Base-by-base conservation (phyloP, 345 rosid species). In the Hibiscus syriacus region DNA sequence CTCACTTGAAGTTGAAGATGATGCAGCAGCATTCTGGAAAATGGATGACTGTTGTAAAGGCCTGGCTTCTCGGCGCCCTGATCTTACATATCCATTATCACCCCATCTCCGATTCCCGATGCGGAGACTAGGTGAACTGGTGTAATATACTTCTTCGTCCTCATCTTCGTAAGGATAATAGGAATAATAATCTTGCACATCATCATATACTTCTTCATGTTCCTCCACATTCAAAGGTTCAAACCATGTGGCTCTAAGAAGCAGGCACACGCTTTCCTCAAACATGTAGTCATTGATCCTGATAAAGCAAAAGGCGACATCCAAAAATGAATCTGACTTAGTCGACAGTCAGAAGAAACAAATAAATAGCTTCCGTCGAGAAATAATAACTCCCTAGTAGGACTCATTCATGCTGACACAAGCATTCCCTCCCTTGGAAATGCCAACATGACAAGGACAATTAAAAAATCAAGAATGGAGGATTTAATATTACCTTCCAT, bases 71-170 rank as follows among this genome's bases (percentile, higher is more conserved):
- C 80, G 95, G 34, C 83, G 90, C 14, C 97, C 99, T 19, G 86
- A 81, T 72, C 95, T 82, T 43, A 93, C 97, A 56, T 81, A 90
- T 23, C 97, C 96, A 67, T 87, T 93, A 73, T 91, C 95, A 30
- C 99, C 99, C 99, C 97, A 90, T 70, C 96, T 84, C 20, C 97
- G 73, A 59, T 90, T 93, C 17, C 97, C 96, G 4, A 90, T 82
- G 23, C 95, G 84, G 56, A 86, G 77, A 70, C 77, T 84, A 7
- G 90, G 71, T 1, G 86, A 81, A 56, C 73, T 72, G 38, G 77
- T 75, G 29, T 83, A 68, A 68, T 85, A 89, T 52, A 70, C 90
- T 72, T 91, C 95, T 14, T 90, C 96, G 2, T 82, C 68, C 52
- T 79, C 83, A 1, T 81, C 92, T 0, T 82, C 86, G 66, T 81